Percentiles rank a stretch among this genome's conserved stretches.
These are phyloP conservation scores for Leersia perrieri DNA, from an alignment of 176 grass and related monocot species.

Conservation along the genomic window DNA sequence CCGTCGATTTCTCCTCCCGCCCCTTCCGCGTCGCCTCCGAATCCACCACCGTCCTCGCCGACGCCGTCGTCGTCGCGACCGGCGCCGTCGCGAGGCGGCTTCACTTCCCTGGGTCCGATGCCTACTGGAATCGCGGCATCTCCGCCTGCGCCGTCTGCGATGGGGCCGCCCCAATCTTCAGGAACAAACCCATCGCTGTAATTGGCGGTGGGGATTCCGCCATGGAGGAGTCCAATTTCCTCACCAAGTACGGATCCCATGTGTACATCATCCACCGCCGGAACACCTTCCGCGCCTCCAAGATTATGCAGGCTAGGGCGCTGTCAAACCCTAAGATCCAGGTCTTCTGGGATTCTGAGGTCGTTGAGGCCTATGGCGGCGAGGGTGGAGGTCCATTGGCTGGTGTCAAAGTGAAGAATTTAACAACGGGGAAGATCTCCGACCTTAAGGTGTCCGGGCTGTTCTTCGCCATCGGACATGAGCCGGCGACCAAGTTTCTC, in stretches of 20 bases:
- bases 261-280: conserved; percentile 69
- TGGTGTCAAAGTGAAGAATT: conserved; percentile 78
- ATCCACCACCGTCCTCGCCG: conserved; percentile 62
- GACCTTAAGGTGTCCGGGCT: conserved; percentile 75
- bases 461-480: conserved; percentile 93
- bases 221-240: conserved; percentile 85
- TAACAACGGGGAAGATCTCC: conserved; percentile 51
- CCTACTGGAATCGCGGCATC: conserved; percentile 85
- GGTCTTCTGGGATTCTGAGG: conserved; percentile 78
- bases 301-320: conserved; percentile 91
- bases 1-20: conserved; percentile 59
- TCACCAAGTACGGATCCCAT: conserved; percentile 72
- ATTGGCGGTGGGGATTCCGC: conserved; percentile 72
- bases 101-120: conserved; percentile 65
- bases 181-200: conserved; percentile 78
- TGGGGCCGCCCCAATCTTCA: conserved; percentile 85
- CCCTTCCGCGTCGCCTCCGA: conserved; percentile 75
- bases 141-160: conserved; percentile 85
- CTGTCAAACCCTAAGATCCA: conserved; percentile 85
- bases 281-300: conserved; percentile 69
- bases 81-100: conserved; percentile 87
- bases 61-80: conserved; percentile 76
- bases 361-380: conserved; percentile 76
- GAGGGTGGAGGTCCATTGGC: conserved; percentile 46
- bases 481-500: conserved; percentile 93